phyloP scores from a whole-genome alignment of 768 basidiomycete species.

The Lactarius akahatsu region DNA sequence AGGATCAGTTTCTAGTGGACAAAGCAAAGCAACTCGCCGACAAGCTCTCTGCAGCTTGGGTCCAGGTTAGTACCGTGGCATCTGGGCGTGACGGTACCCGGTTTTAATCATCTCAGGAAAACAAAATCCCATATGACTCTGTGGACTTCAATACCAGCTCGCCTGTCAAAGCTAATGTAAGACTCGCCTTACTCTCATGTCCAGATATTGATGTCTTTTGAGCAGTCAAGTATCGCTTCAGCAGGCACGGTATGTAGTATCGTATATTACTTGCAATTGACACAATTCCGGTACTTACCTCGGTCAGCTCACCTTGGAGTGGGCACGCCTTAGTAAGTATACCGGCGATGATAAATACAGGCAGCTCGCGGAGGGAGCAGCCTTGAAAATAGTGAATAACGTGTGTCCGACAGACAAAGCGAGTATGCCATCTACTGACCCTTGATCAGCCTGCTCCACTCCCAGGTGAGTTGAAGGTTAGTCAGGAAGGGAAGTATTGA shows the following conservation, averaged over 20 bases:
- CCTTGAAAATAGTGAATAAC: conserved; percentile 49
- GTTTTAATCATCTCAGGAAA: conserved; percentile 29
- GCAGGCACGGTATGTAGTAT: conserved; percentile 43
- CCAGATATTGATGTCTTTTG: conserved; percentile 45
- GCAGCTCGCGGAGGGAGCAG: conserved; percentile 50
- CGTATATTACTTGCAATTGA: background rate
- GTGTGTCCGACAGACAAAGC: conserved; percentile 32
- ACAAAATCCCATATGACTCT: conserved; percentile 38
- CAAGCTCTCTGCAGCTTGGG: conserved; percentile 63
- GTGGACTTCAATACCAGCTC: conserved; percentile 42
- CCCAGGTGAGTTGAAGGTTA: conserved; percentile 2
- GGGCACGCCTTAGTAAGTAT: conserved; percentile 48
- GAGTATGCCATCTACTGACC: background rate
- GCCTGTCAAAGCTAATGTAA: conserved; percentile 36
- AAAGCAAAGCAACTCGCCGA: conserved; percentile 65
- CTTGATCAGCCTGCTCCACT: conserved; percentile 35
- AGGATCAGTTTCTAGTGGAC: conserved; percentile 50
- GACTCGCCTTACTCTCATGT: conserved; percentile 40
- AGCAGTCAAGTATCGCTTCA: conserved; percentile 46
- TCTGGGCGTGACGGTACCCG: background rate
- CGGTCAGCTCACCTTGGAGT: conserved; percentile 56
- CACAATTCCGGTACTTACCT: background rate
- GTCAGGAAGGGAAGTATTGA: background rate
- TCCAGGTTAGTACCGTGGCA: conserved; percentile 41
- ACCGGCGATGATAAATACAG: conserved; percentile 61